These are phyloP conservation scores for Lasiodiplodia citricola DNA, from an alignment of 2,329 filamentous ascomycete genomes.

Conservation along the genomic window DNA sequence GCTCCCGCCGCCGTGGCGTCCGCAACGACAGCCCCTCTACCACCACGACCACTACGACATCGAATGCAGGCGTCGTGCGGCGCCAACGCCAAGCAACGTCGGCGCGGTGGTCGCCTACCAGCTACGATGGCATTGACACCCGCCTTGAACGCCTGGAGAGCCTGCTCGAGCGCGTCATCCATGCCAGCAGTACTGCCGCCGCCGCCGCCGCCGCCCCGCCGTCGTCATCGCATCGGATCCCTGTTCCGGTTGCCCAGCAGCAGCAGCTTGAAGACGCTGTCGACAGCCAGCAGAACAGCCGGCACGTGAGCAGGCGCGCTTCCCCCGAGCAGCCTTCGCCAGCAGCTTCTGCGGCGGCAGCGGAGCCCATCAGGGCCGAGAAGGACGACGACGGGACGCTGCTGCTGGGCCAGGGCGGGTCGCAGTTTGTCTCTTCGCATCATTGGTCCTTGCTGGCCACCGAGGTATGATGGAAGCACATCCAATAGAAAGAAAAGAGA, in stretches of 20 bases:
- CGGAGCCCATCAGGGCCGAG: constrained; percentile 37
- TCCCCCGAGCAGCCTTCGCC: neutral
- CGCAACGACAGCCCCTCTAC: neutral
- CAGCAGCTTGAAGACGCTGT: neutral
- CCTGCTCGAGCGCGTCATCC: constrained; percentile 34
- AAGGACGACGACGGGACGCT: constrained; percentile 43
- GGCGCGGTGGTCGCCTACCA: constrained; percentile 32
- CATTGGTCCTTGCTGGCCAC: constrained; percentile 46
- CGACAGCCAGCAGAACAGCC: neutral
- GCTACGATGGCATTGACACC: constrained; percentile 29
- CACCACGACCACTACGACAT: too few relatives aligned
- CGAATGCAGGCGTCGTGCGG: neutral
- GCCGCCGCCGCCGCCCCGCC: neutral
- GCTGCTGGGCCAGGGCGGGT: constrained; percentile 36
- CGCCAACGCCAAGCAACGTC: neutral
- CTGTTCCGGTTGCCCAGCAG: too few relatives aligned
- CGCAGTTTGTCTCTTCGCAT: constrained; percentile 46
- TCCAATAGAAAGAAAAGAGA: too few relatives aligned
- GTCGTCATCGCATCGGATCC: too few relatives aligned
- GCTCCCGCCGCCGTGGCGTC: neutral
- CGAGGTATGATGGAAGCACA: constrained; percentile 22
- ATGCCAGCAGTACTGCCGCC: constrained; percentile 8
- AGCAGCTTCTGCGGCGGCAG: constrained; percentile 21
- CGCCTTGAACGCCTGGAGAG: constrained; percentile 43
- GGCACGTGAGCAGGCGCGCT: neutral